Evolutionary conservation across 495 filamentous ascomycete species (phyloP), one percentile per base, ranked within the genome.

Genomic region (Daldinia childiae): DNA sequence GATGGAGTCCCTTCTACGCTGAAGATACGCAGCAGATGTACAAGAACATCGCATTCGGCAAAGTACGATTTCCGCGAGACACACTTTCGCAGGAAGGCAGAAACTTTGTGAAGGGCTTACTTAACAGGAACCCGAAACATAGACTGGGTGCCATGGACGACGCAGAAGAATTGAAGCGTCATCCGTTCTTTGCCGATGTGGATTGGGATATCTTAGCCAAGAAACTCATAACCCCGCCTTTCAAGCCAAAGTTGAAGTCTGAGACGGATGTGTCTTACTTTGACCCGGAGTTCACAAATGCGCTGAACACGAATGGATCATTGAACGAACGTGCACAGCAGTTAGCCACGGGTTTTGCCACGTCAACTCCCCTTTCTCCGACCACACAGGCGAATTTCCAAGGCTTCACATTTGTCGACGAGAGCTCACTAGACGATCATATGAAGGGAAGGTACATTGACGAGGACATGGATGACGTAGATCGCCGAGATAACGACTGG

Each of bases 11-110:
- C 0, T 99, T 99, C 82, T 99, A 98, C 76, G 96, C 95, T 63
- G 95, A 99, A 69, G 96, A 99, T 73, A 98, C 95, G 2, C 95
- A 99, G 79, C 95, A 99, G 78, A 99, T 99, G 95, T 99, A 99
- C 82, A 99, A 98, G 84, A 99, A 99, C 82, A 99, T 99, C 66
- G 96, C 95, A 0, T 98, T 98, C 77, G 95, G 95, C 74, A 99
- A 99, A 75, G 95, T 99, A 36, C 87, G 95, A 66, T 99, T 99
- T 81, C 95, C 95, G 15, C 88, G 93, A 62, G 95, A 99, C 77
- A 96, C 95, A 0, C 83, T 99, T 30, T 97, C 93, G 68, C 90
- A 92, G 19, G 95, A 99, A 79, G 95, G 95, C 43, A 87, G 95
- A 54, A 98, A 97, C 77, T 98, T 99, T 71, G 95, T 99, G 74